Evolutionary conservation across 495 filamentous ascomycete species (phyloP), one percentile per base, ranked within the genome.

Genomic region (Friedmanniomyces simplex): DNA sequence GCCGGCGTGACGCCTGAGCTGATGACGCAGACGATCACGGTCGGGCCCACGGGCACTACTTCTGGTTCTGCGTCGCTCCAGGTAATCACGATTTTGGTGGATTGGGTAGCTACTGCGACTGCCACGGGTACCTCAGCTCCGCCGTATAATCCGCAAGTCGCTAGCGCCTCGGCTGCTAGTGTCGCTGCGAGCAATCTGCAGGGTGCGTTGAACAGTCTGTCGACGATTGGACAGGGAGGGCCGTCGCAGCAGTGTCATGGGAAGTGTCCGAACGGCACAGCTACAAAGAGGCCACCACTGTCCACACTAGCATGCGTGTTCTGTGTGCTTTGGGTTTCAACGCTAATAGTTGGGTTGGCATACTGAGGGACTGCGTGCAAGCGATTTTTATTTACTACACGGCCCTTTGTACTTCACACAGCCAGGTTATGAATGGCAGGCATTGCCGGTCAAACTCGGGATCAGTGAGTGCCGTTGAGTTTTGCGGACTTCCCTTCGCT

Each of bases 1-100:
- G 36, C 13, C 6, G 49, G 37, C 34, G 55, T 58, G 2, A 52
- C 39, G 16, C 55, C 55, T 4, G 25, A 47, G 25, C 53, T 55
- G 4, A 55, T 37, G 42, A 55, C 53, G 16, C 34, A 25, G 51
- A 43, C 37, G 12, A 4, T 42, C 21, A 54, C 37, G 10, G 25
- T 21, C 2, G 1, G 6, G 20, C 21, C 21, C 24, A 49, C 7
- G 3, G 46, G 46, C n/a, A 20, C 34, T 26, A 14, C 34, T 2
- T 2, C 34, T 36, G 20, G 26, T 2, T 8, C 25, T 42, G 21
- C 36, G n/a, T 25, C 51, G 22, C 2, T 54, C 2, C 6, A n/a
- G 51, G 6, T 4, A 16, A 42, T 54, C 2, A 54, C 51, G 12
- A 43, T 28, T 30, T 13, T 54, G 13, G 34, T 43, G 4, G 36